phyloP scores from a whole-genome alignment of 108 stramenopile species.

The Nitzschia sp. region DNA sequence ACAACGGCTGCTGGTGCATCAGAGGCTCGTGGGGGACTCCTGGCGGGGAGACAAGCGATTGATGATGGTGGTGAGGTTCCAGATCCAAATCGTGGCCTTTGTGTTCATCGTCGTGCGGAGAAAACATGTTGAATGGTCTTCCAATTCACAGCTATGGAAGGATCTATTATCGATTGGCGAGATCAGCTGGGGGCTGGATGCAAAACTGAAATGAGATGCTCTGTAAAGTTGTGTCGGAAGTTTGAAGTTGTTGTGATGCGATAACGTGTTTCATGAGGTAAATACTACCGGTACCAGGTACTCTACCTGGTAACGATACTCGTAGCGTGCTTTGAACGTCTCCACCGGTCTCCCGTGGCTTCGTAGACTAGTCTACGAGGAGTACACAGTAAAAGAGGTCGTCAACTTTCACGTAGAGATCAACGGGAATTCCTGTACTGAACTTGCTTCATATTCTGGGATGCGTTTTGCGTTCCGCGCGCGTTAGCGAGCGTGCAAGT shows the following conservation, averaged over 20 bases:
- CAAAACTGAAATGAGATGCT: background rate
- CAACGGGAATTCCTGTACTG: too few relatives aligned
- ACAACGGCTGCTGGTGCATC: slow-evolving; percentile 15
- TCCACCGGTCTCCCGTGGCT: too few relatives aligned
- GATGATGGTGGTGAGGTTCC: slow-evolving; percentile 14
- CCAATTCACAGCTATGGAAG: background rate
- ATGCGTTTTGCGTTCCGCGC: too few relatives aligned
- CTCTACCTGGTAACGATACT: too few relatives aligned
- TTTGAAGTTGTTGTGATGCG: background rate
- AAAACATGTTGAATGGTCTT: background rate
- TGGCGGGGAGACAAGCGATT: background rate
- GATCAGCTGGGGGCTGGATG: background rate
- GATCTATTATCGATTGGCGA: background rate
- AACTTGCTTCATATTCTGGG: too few relatives aligned
- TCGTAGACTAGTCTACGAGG: too few relatives aligned
- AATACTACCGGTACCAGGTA: too few relatives aligned
- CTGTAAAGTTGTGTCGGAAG: background rate
- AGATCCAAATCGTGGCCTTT: slow-evolving; percentile 12
- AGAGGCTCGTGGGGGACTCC: slow-evolving; percentile 8
- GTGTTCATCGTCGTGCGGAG: slow-evolving; percentile 18
- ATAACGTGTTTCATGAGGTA: background rate
- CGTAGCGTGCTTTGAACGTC: too few relatives aligned
- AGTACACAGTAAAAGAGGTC: too few relatives aligned
- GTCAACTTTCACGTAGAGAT: too few relatives aligned
- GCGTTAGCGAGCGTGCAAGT: too few relatives aligned